Evolutionary conservation across 2,329 filamentous ascomycete species (phyloP).

Genomic region (Aspergillus sergii): DNA sequence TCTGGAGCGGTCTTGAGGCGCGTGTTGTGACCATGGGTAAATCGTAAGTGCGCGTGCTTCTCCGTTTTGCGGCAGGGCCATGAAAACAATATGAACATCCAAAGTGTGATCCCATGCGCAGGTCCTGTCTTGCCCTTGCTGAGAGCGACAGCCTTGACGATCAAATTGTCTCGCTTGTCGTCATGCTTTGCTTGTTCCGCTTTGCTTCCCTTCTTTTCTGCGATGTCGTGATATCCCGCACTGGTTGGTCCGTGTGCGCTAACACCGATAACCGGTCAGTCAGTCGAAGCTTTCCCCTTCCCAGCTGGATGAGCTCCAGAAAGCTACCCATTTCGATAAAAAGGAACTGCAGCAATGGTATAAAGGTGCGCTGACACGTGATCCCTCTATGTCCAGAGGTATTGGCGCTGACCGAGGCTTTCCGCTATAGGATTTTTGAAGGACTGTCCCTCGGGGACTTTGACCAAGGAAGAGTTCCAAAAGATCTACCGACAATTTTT

Average conservation of each 20-base stretch:
- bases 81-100: background rate
- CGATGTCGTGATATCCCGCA: background rate
- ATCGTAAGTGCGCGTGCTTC: constrained; percentile 33
- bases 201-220: background rate
- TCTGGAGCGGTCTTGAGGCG: background rate
- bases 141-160: background rate
- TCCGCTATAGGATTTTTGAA: constrained; percentile 79
- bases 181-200: background rate
- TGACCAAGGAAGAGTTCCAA: constrained; percentile 98
- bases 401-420: background rate
- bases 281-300: constrained; percentile 98
- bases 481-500: constrained; percentile 99
- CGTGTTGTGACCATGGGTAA: constrained; percentile 35
- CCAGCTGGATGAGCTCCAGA: constrained; percentile 92
- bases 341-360: constrained; percentile 99
- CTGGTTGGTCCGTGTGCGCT: background rate
- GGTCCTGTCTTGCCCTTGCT: too few relatives aligned
- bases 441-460: constrained; percentile 94
- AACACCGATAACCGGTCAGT: constrained; percentile 51
- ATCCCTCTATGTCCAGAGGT: background rate
- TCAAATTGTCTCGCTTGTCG: background rate
- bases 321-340: constrained; percentile 98
- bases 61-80: constrained; percentile 10
- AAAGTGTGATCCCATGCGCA: background rate
- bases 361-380: constrained; percentile 69